Base-by-base conservation (phyloP, 768 basidiomycete genomes). In the Leccinum imitatum region DNA sequence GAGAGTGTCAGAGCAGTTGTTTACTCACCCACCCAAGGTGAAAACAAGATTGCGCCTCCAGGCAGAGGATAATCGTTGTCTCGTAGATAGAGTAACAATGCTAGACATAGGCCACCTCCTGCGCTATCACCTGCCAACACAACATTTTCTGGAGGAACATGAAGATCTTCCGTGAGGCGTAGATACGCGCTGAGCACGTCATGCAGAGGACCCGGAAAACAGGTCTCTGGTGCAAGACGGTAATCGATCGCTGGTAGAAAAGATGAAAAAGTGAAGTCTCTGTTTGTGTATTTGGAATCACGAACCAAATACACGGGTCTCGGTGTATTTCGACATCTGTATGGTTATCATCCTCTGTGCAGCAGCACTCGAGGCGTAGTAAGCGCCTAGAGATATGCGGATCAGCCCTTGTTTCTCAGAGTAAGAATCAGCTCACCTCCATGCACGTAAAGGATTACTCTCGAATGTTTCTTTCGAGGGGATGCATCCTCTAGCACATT, bases 1-100 rank as follows among this genome's bases (percentile, higher is more conserved):
- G 47, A 30, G n/a, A 51, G 37, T 35, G 60, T 10, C 35, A 44
- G 33, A 15, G 58, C 4, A 57, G 17, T n/a, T 30, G 83, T 14
- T n/a, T 30, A 84, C 91, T 77, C 59, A 89, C 95, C 94, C 64
- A 96, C 93, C 95, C 95, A 98, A 5, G 95, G 95, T 23, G 90
- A 94, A 84, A 98, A 87, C 41, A 97, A 73, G 30, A 98, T 91
- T 8, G 88, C 88, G 4, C 89, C 93, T 30, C 89, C 84, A 9
- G 96, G 96, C 6, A 96, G 68, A 1, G 88, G 83, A 71, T 96
- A 95, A 15, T 79, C 76, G 64, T 95, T 90, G 69, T 99, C 96
- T n/a, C 96, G 82, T 17, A 99, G 83, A 72, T 99, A 99, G 86
- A 98, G 88, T 57, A 96, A 76, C 51, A 95, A 75, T 0, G 93